Evolutionary conservation across 176 grass and related monocot species (phyloP).

Genomic region (Triticum urartu): DNA sequence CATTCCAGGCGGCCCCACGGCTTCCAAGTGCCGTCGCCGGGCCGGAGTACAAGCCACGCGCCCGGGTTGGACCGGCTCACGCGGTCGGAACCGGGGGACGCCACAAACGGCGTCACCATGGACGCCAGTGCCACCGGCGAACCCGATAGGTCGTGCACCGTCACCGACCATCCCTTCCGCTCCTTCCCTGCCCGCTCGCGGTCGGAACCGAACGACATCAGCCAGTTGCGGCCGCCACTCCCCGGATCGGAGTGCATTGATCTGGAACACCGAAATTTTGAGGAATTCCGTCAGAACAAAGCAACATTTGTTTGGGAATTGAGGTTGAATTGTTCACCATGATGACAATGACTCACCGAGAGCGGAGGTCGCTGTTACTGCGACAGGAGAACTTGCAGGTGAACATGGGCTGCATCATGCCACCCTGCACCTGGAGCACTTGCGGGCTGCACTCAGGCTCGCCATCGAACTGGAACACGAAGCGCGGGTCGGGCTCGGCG

Average conservation of each 20-base stretch:
- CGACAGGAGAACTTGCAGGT: conserved; percentile 91
- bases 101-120: conserved; percentile 75
- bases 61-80: conserved; percentile 70
- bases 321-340: background rate
- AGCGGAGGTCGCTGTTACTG: conserved; percentile 62
- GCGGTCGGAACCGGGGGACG: conserved; percentile 48
- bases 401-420: conserved; percentile 76
- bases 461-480: conserved; percentile 82
- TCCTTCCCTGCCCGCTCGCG: conserved; percentile 59
- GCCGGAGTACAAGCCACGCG: conserved; percentile 74
- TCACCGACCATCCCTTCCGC: conserved; percentile 77
- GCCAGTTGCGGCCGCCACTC: conserved; percentile 22
- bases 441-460: conserved; percentile 81
- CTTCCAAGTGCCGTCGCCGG: conserved; percentile 63
- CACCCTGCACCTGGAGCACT: conserved; percentile 70
- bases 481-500: conserved; percentile 68
- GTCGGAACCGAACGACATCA: conserved; percentile 53
- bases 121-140: conserved; percentile 69
- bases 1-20: conserved; percentile 73
- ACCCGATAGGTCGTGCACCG: conserved; percentile 69
- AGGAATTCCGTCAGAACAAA: background rate
- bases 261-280: background rate
- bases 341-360: conserved; percentile 24
- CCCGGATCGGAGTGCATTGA: conserved; percentile 48
- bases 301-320: background rate